Evolutionary conservation across 176 grass and related monocot genomes (phyloP).

Genomic region (Typha latifolia): DNA sequence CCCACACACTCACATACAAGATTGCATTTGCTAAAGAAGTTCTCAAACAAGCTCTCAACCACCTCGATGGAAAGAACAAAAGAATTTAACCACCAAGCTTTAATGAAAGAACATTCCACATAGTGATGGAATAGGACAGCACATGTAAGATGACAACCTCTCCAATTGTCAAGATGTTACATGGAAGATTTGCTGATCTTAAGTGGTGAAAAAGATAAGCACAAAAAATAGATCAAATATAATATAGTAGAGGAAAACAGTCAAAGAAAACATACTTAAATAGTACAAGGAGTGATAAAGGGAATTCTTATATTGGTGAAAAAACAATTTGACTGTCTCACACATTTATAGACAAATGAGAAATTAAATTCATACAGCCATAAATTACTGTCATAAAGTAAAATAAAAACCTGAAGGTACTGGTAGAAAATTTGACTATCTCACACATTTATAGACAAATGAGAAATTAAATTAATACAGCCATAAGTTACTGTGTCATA

Average conservation of each 20-base stretch:
- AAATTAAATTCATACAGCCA: background rate
- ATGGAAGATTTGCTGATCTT: background rate
- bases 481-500: background rate
- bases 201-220: background rate
- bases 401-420: conserved; percentile 52
- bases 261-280: background rate
- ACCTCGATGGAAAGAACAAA: too few species aligned
- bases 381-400: conserved; percentile 4
- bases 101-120: too few species aligned
- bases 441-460: too few species aligned
- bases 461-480: background rate
- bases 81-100: too few species aligned
- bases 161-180: background rate
- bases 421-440: too few species aligned
- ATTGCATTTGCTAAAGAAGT: too few species aligned
- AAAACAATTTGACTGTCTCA: too few species aligned
- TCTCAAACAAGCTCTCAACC: too few species aligned
- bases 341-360: background rate
- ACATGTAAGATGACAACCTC: too few species aligned
- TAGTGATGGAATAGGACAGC: too few species aligned
- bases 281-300: background rate
- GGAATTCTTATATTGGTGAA: too few species aligned
- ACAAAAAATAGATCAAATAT: background rate
- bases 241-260: background rate
- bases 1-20: too few species aligned